A percentile compares a stretch with the other conserved stretches of the same genome.
phyloP scores from a whole-genome alignment of 305 asterid genomes.

The Withania somnifera region DNA sequence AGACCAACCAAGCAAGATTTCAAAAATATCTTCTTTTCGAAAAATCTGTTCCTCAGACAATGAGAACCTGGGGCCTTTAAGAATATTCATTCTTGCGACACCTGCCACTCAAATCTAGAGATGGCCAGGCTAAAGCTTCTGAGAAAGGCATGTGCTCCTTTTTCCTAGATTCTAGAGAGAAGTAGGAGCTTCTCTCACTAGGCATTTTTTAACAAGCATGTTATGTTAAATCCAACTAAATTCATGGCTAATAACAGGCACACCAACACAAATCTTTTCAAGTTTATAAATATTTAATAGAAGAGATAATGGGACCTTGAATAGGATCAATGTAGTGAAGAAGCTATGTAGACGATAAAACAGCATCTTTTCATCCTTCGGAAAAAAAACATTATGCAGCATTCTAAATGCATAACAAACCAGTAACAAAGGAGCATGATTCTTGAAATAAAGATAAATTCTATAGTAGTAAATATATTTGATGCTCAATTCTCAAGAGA shows the following conservation, averaged over 20 bases:
- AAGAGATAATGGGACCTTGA: background rate
- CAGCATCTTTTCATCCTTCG: background rate
- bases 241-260: background rate
- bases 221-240: background rate
- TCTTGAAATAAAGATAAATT: background rate
- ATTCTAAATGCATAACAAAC: background rate
- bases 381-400: background rate
- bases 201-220: background rate
- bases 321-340: background rate
- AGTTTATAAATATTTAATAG: background rate
- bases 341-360: background rate
- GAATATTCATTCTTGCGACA: too few relatives aligned
- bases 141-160: too few relatives aligned
- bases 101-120: too few relatives aligned
- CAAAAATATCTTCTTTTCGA: too few relatives aligned
- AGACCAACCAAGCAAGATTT: too few relatives aligned
- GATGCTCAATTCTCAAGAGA: background rate
- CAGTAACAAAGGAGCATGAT: background rate
- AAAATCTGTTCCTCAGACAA: too few relatives aligned
- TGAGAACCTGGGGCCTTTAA: too few relatives aligned
- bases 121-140: too few relatives aligned
- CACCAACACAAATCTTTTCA: background rate
- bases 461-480: background rate
- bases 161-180: too few relatives aligned
- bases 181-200: too few relatives aligned